These are phyloP conservation scores for Penicillium sp. DNA, from an alignment of 2,329 filamentous ascomycete species.

Conservation along the genomic window DNA sequence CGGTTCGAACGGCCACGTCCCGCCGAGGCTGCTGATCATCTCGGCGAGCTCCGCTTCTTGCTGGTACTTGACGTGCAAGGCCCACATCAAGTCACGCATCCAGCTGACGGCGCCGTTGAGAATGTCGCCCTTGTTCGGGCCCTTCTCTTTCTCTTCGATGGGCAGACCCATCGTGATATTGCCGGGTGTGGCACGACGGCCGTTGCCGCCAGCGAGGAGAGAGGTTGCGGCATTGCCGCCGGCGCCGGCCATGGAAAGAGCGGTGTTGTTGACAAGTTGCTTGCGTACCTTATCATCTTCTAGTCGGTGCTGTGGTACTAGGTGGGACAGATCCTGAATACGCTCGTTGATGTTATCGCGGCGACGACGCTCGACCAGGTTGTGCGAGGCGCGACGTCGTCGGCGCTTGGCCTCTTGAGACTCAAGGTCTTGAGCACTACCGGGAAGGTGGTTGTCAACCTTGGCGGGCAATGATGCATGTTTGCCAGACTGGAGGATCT, in stretches of 20 bases:
- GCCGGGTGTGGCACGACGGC: conserved; percentile 73
- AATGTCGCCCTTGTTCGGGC: conserved; percentile 98
- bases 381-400: conserved; percentile 89
- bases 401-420: conserved; percentile 93
- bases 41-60: conserved; percentile 86
- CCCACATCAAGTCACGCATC: conserved; percentile 98
- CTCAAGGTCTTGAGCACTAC: conserved; percentile 57
- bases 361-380: conserved; percentile 89
- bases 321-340: conserved; percentile 91
- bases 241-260: conserved; percentile 76
- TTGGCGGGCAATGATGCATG: conserved; percentile 89
- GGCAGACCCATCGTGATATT: conserved; percentile 92
- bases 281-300: conserved; percentile 98
- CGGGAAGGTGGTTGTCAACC: conserved; percentile 58
- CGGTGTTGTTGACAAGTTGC: conserved; percentile 87
- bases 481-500: conserved; percentile 80
- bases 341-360: conserved; percentile 98
- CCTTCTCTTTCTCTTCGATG: conserved; percentile 96
- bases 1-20: conserved; percentile 75
- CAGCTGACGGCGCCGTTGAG: conserved; percentile 96
- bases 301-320: conserved; percentile 87
- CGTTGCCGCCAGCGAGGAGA: conserved; percentile 79
- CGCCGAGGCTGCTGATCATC: conserved; percentile 70
- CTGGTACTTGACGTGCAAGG: conserved; percentile 83
- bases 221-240: conserved; percentile 68